Percentiles rank a stretch among this genome's conserved stretches.
Evolutionary conservation across 1,139 yeast species (phyloP).

Genomic region (Pichia sp.): DNA sequence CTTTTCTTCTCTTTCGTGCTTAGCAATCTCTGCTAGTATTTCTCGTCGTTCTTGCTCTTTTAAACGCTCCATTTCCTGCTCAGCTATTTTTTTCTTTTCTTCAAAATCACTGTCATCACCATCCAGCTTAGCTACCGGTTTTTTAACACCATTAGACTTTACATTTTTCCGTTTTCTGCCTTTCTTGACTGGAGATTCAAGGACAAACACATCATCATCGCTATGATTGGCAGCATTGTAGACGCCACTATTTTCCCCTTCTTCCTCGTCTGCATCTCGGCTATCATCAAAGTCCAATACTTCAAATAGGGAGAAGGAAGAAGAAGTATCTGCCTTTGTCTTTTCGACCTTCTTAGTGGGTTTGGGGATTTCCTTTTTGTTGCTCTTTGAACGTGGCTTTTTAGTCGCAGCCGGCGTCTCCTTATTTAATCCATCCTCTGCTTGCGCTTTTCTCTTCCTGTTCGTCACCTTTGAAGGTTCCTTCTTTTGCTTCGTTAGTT

Average conservation of each 20-base stretch:
- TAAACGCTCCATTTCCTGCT: not conserved
- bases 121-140: not conserved
- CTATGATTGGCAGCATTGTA: not conserved
- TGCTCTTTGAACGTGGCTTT: not conserved
- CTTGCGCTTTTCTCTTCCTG: not conserved
- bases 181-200: conserved; percentile 12
- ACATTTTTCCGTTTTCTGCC: not conserved
- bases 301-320: conserved; percentile 13
- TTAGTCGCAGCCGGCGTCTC: not conserved
- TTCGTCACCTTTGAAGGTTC: not conserved
- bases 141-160: not conserved
- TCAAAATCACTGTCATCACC: not conserved
- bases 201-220: conserved; percentile 10
- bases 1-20: conserved; percentile 4
- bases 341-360: not conserved
- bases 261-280: not conserved
- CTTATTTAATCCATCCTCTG: not conserved
- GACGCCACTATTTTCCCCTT: not conserved
- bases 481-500: not conserved
- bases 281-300: conserved; percentile 9
- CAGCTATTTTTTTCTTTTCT: not conserved
- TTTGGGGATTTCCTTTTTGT: not conserved
- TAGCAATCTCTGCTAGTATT: not conserved
- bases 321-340: not conserved
- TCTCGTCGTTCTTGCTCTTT: conserved; percentile 5